Evolutionary conservation across 1,284 basidiomycete genomes (phyloP).

Genomic region (Tilletia caries): DNA sequence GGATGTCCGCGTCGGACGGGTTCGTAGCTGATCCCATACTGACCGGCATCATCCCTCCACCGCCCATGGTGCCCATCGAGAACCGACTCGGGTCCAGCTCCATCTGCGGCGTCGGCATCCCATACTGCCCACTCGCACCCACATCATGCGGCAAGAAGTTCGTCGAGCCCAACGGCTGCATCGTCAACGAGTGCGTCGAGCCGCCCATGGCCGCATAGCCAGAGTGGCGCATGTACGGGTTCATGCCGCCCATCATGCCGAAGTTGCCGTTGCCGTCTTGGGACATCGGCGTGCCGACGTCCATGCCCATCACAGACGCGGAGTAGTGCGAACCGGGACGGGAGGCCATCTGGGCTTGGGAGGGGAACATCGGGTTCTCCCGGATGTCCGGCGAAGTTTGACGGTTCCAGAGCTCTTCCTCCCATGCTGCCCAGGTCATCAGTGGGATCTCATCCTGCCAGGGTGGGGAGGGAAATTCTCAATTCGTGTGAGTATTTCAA

Average conservation of each 20-base stretch:
- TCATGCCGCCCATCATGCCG: neutral
- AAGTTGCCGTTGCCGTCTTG: neutral
- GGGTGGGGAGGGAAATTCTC: neutral
- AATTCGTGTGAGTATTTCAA: neutral
- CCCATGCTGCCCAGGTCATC: slow-evolving; percentile 95
- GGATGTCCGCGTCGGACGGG: slow-evolving; percentile 39
- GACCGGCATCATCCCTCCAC: neutral
- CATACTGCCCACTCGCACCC: slow-evolving; percentile 6
- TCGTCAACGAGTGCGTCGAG: slow-evolving; percentile 5
- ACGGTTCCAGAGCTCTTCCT: slow-evolving; percentile 69
- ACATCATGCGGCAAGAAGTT: slow-evolving; percentile 6
- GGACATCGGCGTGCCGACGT: neutral
- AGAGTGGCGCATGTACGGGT: slow-evolving; percentile 7
- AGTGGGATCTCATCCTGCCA: slow-evolving; percentile 69
- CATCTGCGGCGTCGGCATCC: slow-evolving; percentile 4
- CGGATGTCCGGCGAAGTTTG: neutral
- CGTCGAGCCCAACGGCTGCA: neutral
- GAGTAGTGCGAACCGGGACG: slow-evolving; percentile 1
- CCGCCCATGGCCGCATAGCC: neutral
- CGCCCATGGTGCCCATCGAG: neutral
- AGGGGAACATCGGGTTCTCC: slow-evolving; percentile 5
- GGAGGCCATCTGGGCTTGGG: neutral
- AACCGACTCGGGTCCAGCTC: slow-evolving; percentile 8
- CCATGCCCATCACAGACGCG: neutral
- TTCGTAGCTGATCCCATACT: neutral